These are phyloP conservation scores for Lolium perenne DNA, from an alignment of 176 grass and related monocot genomes.

Conservation along the genomic window DNA sequence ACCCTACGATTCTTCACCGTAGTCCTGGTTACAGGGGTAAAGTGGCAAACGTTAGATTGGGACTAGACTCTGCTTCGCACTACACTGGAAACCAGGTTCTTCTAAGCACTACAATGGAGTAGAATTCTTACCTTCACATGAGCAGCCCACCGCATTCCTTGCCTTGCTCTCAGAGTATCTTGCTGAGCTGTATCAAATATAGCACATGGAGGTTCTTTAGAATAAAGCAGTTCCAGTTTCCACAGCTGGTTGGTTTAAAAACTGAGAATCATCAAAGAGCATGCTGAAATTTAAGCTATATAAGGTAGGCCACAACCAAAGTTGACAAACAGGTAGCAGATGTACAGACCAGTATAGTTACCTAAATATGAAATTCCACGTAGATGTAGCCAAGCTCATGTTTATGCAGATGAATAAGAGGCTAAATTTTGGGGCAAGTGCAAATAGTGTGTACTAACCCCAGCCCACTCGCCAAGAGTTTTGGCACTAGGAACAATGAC, in stretches of 20 bases:
- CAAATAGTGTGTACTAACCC: no score
- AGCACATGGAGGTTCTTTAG: neutral
- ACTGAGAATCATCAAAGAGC: neutral
- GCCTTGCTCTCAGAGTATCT: slow-evolving; percentile 71
- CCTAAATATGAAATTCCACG: no score
- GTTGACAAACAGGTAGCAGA: neutral
- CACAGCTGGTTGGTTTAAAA: neutral
- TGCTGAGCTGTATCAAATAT: slow-evolving; percentile 57
- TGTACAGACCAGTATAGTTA: neutral
- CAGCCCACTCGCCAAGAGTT: no score
- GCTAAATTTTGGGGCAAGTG: no score
- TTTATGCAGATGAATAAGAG: no score
- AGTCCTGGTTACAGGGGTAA: slow-evolving; percentile 23
- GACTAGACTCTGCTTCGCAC: neutral
- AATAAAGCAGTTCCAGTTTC: neutral
- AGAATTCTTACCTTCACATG: slow-evolving; percentile 62
- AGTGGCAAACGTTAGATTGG: neutral
- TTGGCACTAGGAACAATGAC: no score
- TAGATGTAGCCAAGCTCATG: no score
- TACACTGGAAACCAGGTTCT: neutral
- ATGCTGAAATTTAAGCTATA: neutral
- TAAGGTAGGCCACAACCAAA: neutral
- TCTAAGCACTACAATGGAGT: slow-evolving; percentile 38
- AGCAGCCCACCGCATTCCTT: slow-evolving; percentile 57
- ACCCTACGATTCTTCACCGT: slow-evolving; percentile 65